Evolutionary conservation across 2,329 filamentous ascomycete genomes (phyloP).

Genomic region (Phyllachora maydis): DNA sequence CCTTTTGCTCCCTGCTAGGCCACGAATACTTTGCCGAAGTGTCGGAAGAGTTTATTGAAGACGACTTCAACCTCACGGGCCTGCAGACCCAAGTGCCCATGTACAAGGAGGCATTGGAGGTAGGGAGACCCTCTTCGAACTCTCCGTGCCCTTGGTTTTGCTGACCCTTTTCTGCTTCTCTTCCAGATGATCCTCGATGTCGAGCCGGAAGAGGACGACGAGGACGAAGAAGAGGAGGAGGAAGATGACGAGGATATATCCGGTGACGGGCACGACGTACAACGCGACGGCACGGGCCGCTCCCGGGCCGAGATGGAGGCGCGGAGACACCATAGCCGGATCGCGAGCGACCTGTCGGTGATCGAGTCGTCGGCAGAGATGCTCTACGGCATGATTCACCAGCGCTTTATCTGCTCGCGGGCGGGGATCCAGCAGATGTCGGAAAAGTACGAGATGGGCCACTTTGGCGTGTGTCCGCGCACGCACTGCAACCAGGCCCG

Average conservation of each 20-base stretch:
- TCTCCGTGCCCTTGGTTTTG: neutral
- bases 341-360: conserved; percentile 81
- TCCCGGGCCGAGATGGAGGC: conserved; percentile 29
- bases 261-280: conserved; percentile 40
- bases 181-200: conserved; percentile 86
- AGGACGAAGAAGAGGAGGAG: conserved; percentile 75
- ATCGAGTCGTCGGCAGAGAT: conserved; percentile 97
- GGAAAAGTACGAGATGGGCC: conserved; percentile 92
- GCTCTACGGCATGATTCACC: conserved; percentile 94
- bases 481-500: conserved; percentile 81
- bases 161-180: conserved; percentile 3
- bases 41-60: conserved; percentile 96
- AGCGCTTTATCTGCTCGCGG: conserved; percentile 91
- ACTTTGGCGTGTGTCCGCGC: conserved; percentile 91
- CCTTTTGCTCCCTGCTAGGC: conserved; percentile 84
- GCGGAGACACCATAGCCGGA: conserved; percentile 60
- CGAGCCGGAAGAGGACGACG: conserved; percentile 85
- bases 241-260: conserved; percentile 55
- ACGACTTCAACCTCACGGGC: conserved; percentile 97
- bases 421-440: conserved; percentile 98
- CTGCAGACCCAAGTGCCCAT: conserved; percentile 89
- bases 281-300: too few species aligned
- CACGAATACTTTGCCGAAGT: conserved; percentile 99
- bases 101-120: conserved; percentile 96
- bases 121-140: conserved; percentile 16